Evolutionary conservation across 164 flowering plant genomes (phyloP).

Genomic region (Macadamia tetraphylla): DNA sequence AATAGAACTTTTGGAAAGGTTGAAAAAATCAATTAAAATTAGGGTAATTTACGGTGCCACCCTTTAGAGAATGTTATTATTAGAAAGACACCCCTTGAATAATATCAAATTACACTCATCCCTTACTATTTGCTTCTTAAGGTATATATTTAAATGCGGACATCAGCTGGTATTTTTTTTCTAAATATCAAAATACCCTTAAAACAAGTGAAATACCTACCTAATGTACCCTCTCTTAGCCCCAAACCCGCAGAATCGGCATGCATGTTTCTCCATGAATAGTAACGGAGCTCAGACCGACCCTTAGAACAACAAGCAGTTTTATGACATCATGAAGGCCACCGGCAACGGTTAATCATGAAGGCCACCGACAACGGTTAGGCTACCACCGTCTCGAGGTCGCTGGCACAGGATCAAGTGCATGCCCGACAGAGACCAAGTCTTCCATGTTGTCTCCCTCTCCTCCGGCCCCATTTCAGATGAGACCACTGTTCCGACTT

Average conservation of each 20-base stretch:
- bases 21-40: too few species aligned
- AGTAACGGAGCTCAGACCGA: conserved; percentile 61
- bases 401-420: conserved; percentile 99
- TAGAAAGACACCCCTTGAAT: too few species aligned
- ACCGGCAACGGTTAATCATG: conserved; percentile 19
- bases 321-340: conserved; percentile 54
- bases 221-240: too few species aligned
- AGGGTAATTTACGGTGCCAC: too few species aligned
- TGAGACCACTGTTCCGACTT: conserved; percentile 91
- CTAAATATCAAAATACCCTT: too few species aligned
- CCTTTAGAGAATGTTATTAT: too few species aligned
- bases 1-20: too few species aligned
- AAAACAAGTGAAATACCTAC: too few species aligned
- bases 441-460: conserved; percentile 79
- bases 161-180: too few species aligned
- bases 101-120: too few species aligned
- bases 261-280: conserved; percentile 53
- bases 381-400: conserved; percentile 83
- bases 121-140: too few species aligned
- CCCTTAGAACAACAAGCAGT: conserved; percentile 69
- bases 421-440: conserved; percentile 82
- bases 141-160: too few species aligned
- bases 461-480: conserved; percentile 89
- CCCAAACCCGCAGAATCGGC: conserved; percentile 7
- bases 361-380: conserved; percentile 85